These are phyloP conservation scores for Yamadazyma triangularis DNA, from an alignment of 1,139 yeast species.

Conservation along the genomic window DNA sequence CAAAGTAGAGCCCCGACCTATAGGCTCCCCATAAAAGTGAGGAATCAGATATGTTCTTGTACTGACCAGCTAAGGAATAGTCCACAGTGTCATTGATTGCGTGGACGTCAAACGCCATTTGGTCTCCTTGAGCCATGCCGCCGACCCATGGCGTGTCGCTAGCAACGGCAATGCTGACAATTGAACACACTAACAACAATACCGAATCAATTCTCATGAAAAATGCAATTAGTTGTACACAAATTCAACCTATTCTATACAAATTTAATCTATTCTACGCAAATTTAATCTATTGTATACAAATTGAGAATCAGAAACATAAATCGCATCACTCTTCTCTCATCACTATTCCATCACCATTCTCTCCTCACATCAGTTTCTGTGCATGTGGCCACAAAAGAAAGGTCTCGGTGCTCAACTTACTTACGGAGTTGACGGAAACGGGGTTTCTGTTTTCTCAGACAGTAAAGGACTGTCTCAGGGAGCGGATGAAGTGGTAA, in stretches of 20 bases:
- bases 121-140: neutral
- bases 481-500: slow-evolving; percentile 3
- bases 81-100: slow-evolving; percentile 4
- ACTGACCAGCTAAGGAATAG: slow-evolving; percentile 16
- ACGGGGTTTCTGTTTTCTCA: too few relatives aligned
- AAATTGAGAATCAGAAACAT: too few relatives aligned
- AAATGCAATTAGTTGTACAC: too few relatives aligned
- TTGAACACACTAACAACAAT: too few relatives aligned
- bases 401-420: slow-evolving; percentile 38
- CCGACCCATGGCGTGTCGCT: neutral
- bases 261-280: too few relatives aligned
- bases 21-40: slow-evolving; percentile 85
- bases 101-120: slow-evolving; percentile 1
- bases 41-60: slow-evolving; percentile 24
- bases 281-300: too few relatives aligned
- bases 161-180: too few relatives aligned
- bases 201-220: too few relatives aligned
- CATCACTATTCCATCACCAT: too few relatives aligned
- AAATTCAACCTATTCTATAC: too few relatives aligned
- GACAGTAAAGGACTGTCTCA: slow-evolving; percentile 1
- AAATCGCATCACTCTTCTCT: too few relatives aligned
- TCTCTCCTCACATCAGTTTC: too few relatives aligned
- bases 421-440: slow-evolving; percentile 35
- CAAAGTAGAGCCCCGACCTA: slow-evolving; percentile 80
- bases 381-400: slow-evolving; percentile 43